Base-by-base conservation (phyloP, 2,329 filamentous ascomycete genomes). In the Nothomitra cinnamomea region DNA sequence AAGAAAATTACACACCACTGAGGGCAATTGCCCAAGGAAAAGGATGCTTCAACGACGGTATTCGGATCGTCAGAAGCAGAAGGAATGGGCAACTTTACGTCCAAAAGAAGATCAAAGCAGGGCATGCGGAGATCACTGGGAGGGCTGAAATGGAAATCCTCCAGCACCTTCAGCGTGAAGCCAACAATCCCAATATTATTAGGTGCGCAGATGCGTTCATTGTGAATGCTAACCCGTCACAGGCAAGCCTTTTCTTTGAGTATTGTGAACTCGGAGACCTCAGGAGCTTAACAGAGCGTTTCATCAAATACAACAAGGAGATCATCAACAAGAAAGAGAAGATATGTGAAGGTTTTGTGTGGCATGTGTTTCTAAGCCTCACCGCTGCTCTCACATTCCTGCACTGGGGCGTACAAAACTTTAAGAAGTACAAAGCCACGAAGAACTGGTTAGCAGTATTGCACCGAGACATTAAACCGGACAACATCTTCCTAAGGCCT, bases 391-490 rank as follows among this genome's bases (percentile, higher is more conserved):
- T 53, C 7, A 21, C 51, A 17, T 53, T 42, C 51, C 36, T 53
- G 3, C 35, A 43, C 21, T 48, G 15, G 17, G 51, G 51, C 40
- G 22, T 41, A 5, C 15, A 19, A 7, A 35, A 53, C 51, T 4
- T 15, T 1, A 15, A 6, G 2, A 19, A 22, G 25, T 21, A n/a
- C 4, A 22, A 13, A 17, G 10, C 17, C 6, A 15, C 35, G 12
- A 21, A 24, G 10, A 15, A 17, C 40, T 53, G 51, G 51, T 13
- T 2, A 12, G 1, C 8, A 12, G 10, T 53, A 17, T 15, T 53
- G 1, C 51, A 53, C 40, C 38, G 40, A 24, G 51, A 53, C 17
- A 49, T 53, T 21, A 53, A 53, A 53, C 51, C 51, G 4, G 22
- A 19, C 51, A 53, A 53, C 38, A 32, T 53, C 19, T 43, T 53